A percentile compares a stretch with the other conserved stretches of the same genome.
These are phyloP conservation scores for Monascus ruber DNA, from an alignment of 2,329 filamentous ascomycete genomes.

Conservation along the genomic window DNA sequence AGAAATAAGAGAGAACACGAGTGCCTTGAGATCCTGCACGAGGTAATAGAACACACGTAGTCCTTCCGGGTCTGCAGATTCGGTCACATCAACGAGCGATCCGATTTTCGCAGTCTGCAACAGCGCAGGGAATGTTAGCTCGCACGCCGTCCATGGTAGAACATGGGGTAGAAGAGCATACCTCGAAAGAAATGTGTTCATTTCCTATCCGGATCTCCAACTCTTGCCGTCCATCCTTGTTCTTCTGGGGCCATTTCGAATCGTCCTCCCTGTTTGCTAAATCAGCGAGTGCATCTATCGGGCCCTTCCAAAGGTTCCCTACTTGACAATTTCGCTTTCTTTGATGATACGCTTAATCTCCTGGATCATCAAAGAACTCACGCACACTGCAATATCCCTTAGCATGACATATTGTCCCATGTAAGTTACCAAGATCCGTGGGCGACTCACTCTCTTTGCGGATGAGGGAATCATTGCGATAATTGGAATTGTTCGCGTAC, in stretches of 20 bases:
- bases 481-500: constrained; percentile 99
- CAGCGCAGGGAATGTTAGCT: too few relatives aligned
- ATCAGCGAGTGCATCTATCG: constrained; percentile 12
- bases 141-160: not conserved
- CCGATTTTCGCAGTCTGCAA: constrained; percentile 90
- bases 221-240: constrained; percentile 95
- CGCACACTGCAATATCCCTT: constrained; percentile 60
- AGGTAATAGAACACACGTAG: constrained; percentile 97
- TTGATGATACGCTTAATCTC: constrained; percentile 98
- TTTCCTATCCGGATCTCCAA: constrained; percentile 87
- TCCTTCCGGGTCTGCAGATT: constrained; percentile 90
- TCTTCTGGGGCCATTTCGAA: constrained; percentile 97
- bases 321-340: constrained; percentile 96
- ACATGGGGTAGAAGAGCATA: constrained; percentile 23
- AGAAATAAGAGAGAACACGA: constrained; percentile 92
- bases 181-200: constrained; percentile 97
- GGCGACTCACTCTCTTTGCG: constrained; percentile 85
- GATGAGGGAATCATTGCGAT: constrained; percentile 95
- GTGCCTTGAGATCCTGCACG: constrained; percentile 89
- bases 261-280: constrained; percentile 69
- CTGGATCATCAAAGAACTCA: constrained; percentile 77
- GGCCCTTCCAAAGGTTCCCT: constrained; percentile 17
- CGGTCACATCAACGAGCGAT: constrained; percentile 89
- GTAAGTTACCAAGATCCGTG: not conserved
- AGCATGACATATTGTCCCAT: constrained; percentile 4